Evolutionary conservation across 345 rosid species (phyloP), one percentile per base, ranked within the genome.

Genomic region (Gossypium herbaceum): DNA sequence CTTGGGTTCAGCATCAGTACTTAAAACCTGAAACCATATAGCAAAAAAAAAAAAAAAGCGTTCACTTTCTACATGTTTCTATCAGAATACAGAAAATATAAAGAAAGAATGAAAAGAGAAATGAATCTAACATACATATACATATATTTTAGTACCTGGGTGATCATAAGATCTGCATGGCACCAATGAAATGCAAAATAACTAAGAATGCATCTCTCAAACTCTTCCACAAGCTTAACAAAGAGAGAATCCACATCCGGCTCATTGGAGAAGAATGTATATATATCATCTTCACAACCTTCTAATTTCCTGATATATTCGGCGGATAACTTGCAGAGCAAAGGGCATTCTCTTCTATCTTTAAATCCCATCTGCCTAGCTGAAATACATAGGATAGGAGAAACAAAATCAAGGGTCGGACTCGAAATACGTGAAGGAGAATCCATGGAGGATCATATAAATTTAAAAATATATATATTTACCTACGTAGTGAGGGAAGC

Each of bases 401-500:
- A 27, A 11, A 44, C 27, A 48, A 39, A 57, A 77, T 58, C 34
- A 57, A 78, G 73, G 25, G 25, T 51, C 56, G 20, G 15, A 4
- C 20, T 19, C 20, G 73, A 68, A 8, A 39, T 15, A 34, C n/a
- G 22, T 9, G 5, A 54, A 54, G n/a, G 25, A 56, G 59, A 56
- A 56, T 56, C 24, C 9, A 56, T 22, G 29, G 15, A 5, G 27
- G 57, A 43, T 63, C 25, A 34, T 45, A 12, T 8, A 41, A 56
- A 56, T 19, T 9, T 7, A 16, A 6, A 16, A 9, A 56, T 0
- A 55, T 2, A 56, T n/a, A 7, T 56, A 74, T 44, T 84, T 84
- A 93, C 98, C 98, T 57, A 92, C 97, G 85, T 92, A 94, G 76
- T 87, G 93, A 45, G 98, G 85, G 84, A 92, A 94, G 77, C 92